Base-by-base conservation (phyloP, 2,329 filamentous ascomycete species). In the Whalleya microplaca region DNA sequence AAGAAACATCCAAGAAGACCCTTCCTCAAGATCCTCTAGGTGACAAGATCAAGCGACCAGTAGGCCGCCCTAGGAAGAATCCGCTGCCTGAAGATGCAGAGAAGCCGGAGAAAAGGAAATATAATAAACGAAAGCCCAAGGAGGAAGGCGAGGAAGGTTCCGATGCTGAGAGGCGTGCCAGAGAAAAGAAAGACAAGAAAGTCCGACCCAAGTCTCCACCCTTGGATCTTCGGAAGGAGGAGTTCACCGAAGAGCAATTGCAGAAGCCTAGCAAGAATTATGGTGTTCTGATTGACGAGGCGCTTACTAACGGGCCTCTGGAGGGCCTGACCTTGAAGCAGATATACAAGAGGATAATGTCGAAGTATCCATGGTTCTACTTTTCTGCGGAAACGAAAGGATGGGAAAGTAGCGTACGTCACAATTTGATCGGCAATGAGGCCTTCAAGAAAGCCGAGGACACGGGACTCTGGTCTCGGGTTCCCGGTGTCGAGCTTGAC, bases 371-470 rank as follows among this genome's bases (percentile, higher is more conserved):
- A 9, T 85, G 80, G 76, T 86, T 83, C 61, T 82, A 80, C 62
- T 86, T 86, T 64, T 77, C 76, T 51, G 82, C 83, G 18, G 83
- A 84, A 66, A 86, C 84, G 5, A 86, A 85, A 66, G 84, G 84
- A n/a, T 86, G 84, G 84, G 83, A 86, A 68, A 86, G 83, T 62
- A 86, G 83, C 64, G 84, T 86, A n/a, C 80, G 84, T 0, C 84
- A 86, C 64, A 86, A 86, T 54, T 76, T 86, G 23, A 84, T 86
- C 62, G 83, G 83, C 2, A 86, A 86, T 66, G 80, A 83, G 61
- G 84, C 83, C 6, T 86, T 86, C 67, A 77, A 76, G 61, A 86
- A 86, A 68, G 79, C 83, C 58, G 81, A 84, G 40, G 76, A 78
- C 23, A 83, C 80, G 1, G 78, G 81, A 43, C 72, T 83, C 19